Conservation (phyloP, 2,329 filamentous ascomycete species). For the Xylaria sp. region DNA sequence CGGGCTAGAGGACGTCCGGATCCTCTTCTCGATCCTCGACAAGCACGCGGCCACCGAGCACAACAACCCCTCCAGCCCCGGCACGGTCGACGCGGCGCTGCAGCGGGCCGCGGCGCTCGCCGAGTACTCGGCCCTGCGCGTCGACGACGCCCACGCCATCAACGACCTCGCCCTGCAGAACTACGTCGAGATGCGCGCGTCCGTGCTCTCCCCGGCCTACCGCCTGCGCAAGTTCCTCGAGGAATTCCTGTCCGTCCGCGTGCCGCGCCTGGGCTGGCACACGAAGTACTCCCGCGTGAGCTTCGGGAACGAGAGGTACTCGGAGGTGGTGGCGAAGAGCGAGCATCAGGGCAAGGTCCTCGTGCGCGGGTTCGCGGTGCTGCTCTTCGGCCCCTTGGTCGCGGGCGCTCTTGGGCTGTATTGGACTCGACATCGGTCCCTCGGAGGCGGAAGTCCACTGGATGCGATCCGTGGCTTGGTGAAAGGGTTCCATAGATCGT, state of each 20-base stretch:
- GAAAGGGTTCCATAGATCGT: constrained; percentile 5
- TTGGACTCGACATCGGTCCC: constrained; percentile 11
- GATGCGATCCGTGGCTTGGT: constrained; percentile 14
- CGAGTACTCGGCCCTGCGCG: constrained; percentile 74
- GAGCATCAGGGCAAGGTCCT: constrained; percentile 69
- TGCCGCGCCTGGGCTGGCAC: constrained; percentile 81
- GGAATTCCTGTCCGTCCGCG: constrained; percentile 74
- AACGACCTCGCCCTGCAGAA: constrained; percentile 91
- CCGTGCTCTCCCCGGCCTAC: constrained; percentile 78
- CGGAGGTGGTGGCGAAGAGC: constrained; percentile 73
- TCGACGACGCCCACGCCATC: constrained; percentile 82
- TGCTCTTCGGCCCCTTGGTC: constrained; percentile 34
- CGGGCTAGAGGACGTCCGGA: constrained; percentile 88
- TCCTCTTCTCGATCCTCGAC: constrained; percentile 83
- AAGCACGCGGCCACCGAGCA: constrained; percentile 56
- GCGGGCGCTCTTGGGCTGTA: constrained; percentile 27
- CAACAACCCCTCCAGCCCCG: constrained; percentile 40
- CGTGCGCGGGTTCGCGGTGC: constrained; percentile 45
- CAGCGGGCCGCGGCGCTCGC: constrained; percentile 71
- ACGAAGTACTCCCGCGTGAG: constrained; percentile 93
- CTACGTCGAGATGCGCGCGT: constrained; percentile 90
- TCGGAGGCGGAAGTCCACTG: constrained; percentile 5
- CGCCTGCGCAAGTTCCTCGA: constrained; percentile 83
- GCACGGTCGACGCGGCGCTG: constrained; percentile 52
- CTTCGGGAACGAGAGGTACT: constrained; percentile 91